Base-by-base conservation (phyloP, 176 grass and related monocot species). In the Phoenix roebelenii region DNA sequence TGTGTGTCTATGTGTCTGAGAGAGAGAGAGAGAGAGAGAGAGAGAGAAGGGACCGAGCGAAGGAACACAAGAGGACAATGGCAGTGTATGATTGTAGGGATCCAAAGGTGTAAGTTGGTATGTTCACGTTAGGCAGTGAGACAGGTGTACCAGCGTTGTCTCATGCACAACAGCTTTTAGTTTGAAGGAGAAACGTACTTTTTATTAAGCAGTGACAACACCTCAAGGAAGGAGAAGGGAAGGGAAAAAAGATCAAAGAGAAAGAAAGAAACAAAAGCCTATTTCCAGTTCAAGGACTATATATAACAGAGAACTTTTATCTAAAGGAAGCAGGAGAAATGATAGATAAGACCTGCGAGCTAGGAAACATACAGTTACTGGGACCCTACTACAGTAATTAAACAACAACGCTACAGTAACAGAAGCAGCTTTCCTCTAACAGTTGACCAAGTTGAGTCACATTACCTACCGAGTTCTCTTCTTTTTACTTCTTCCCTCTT, bases 101-200 rank as follows among this genome's bases (percentile, higher is more conserved):
- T 60, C 35, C 75, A 74, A 74, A 58, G 19, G 23, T 18, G 22
- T 22, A 16, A 5, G 17, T 54, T 39, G 65, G 23, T 35, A 51
- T 29, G 63, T 52, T 12, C n/a, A 29, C 57, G 51, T 16, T 75
- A 59, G 10, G 17, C 72, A 55, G 22, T 39, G 72, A 70, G 77
- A 66, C 64, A 61, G 59, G 70, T 54, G 69, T 58, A 32, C 58
- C 16, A 60, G 58, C 74, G 74, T 64, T 23, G 62, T 56, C 53
- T 54, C 58, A 60, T 60, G 58, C 58, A 35, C n/a, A 59, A 30
- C 16, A 30, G 25, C 26, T 18, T 26, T 26, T 30, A 32, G 25
- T 60, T 60, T 60, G 5, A 22, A 16, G 26, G 16, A 26, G 51
- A 68, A 50, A 44, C 35, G 12, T 44, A 44, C 35, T 44, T 44